Evolutionary conservation across 345 rosid genomes (phyloP).

Genomic region (Kandelia obovata): DNA sequence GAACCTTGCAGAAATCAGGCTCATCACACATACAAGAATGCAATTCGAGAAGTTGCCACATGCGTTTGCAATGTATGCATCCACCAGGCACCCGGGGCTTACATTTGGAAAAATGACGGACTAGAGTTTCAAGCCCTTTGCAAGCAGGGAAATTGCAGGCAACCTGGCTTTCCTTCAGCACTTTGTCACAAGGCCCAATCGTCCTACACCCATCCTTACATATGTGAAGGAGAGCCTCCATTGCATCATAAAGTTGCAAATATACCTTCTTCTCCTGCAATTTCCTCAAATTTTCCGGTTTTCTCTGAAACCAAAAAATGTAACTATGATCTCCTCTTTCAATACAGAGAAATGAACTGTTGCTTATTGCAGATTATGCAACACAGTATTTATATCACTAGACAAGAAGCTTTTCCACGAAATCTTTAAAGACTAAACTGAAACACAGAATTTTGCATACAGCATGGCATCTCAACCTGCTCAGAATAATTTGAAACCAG

Average conservation of each 20-base stretch:
- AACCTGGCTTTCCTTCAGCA: slow-evolving; percentile 48
- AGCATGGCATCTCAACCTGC: not conserved
- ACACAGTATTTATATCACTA: no score
- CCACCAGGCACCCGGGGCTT: slow-evolving; percentile 66
- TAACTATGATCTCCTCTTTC: not conserved
- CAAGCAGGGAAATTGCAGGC: slow-evolving; percentile 72
- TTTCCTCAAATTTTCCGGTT: slow-evolving; percentile 52
- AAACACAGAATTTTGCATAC: not conserved
- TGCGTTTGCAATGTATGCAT: slow-evolving; percentile 71
- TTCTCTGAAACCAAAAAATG: slow-evolving; percentile 33
- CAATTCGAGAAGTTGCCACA: slow-evolving; percentile 92
- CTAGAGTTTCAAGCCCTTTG: slow-evolving; percentile 69
- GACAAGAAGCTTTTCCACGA: no score
- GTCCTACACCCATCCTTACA: slow-evolving; percentile 84
- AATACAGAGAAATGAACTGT: not conserved
- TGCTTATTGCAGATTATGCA: not conserved
- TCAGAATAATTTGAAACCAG: not conserved
- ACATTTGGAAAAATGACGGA: slow-evolving; percentile 77
- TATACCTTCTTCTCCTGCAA: slow-evolving; percentile 61
- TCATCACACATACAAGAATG: slow-evolving; percentile 75
- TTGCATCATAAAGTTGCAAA: slow-evolving; percentile 64
- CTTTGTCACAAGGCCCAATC: slow-evolving; percentile 73
- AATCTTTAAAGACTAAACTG: not conserved
- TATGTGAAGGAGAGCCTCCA: slow-evolving; percentile 89
- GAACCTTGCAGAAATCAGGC: slow-evolving; percentile 75